Percentiles rank a stretch among this genome's conserved stretches.
Evolutionary conservation across 768 basidiomycete species (phyloP).

Genomic region (Suillus lakei): DNA sequence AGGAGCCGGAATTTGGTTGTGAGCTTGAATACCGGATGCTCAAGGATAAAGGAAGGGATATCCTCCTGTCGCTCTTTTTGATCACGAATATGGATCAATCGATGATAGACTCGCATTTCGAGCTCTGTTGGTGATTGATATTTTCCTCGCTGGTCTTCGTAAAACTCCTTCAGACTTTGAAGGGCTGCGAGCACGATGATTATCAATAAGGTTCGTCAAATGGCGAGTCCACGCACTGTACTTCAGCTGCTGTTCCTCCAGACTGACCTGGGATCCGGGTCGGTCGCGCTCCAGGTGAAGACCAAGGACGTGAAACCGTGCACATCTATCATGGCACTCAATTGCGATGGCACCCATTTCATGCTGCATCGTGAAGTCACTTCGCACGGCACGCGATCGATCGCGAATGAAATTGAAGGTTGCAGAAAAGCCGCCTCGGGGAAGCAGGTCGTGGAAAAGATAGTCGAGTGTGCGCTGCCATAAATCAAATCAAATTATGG

Average conservation of each 20-base stretch:
- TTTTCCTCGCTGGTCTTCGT: conserved; percentile 75
- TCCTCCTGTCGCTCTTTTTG: conserved; percentile 76
- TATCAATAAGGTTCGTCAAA: conserved; percentile 1
- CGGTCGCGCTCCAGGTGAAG: conserved; percentile 68
- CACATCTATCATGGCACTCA: conserved; percentile 92
- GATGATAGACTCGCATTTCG: conserved; percentile 95
- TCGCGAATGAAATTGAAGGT: conserved; percentile 90
- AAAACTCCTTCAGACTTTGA: conserved; percentile 91
- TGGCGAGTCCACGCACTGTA: conserved; percentile 64
- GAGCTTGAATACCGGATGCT: conserved; percentile 78
- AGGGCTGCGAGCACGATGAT: conserved; percentile 61
- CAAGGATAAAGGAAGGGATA: conserved; percentile 68
- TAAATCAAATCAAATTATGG: neutral
- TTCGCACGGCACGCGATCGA: conserved; percentile 86
- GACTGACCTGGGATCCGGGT: conserved; percentile 58
- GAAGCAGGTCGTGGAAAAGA: conserved; percentile 83
- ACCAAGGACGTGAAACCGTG: conserved; percentile 89
- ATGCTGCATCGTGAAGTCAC: conserved; percentile 95
- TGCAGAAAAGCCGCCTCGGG: conserved; percentile 66
- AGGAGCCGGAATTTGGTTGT: conserved; percentile 81
- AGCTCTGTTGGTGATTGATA: conserved; percentile 84
- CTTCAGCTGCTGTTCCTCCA: conserved; percentile 91
- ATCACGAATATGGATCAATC: conserved; percentile 89
- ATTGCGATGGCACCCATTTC: conserved; percentile 78
- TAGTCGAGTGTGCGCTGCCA: conserved; percentile 86